Evolutionary conservation across 2,329 filamentous ascomycete species (phyloP).

Genomic region (Clarireedia paspali): DNA sequence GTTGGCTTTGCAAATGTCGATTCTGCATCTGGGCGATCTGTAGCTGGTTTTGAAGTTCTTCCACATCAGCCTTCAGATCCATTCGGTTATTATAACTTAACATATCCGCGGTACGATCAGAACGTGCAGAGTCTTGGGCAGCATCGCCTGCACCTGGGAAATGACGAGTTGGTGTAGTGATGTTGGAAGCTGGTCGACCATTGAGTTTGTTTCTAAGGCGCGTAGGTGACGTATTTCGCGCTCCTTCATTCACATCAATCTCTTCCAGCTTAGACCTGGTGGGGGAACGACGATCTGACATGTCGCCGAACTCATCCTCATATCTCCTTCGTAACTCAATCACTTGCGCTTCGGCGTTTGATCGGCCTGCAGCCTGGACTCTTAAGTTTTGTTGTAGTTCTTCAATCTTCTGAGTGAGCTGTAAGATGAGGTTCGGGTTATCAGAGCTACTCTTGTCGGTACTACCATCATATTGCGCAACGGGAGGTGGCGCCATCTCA

Average conservation of each 20-base stretch:
- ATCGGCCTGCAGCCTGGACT: conserved; percentile 71
- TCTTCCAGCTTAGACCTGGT: conserved; percentile 75
- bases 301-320: conserved; percentile 61
- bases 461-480: conserved; percentile 47
- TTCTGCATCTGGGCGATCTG: conserved; percentile 95
- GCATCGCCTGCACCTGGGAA: conserved; percentile 57
- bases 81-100: conserved; percentile 79
- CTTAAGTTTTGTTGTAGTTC: conserved; percentile 82
- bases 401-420: conserved; percentile 80
- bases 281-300: conserved; percentile 52
- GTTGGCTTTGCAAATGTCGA: conserved; percentile 79
- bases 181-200: conserved; percentile 58
- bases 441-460: conserved; percentile 51
- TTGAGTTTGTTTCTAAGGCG: conserved; percentile 50
- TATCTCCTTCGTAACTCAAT: conserved; percentile 68
- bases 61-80: conserved; percentile 84
- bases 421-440: conserved; percentile 59
- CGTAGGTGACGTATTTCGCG: conserved; percentile 67
- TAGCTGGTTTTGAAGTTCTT: conserved; percentile 88
- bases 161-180: conserved; percentile 70
- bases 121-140: conserved; percentile 66
- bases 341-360: conserved; percentile 76
- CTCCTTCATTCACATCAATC: conserved; percentile 75
- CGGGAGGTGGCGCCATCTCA: conserved; percentile 37
- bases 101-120: conserved; percentile 79